Evolutionary conservation across 192 early-diverging fungal species (phyloP), one percentile per base, ranked within the genome.

Genomic region (Linnemannia zychae): DNA sequence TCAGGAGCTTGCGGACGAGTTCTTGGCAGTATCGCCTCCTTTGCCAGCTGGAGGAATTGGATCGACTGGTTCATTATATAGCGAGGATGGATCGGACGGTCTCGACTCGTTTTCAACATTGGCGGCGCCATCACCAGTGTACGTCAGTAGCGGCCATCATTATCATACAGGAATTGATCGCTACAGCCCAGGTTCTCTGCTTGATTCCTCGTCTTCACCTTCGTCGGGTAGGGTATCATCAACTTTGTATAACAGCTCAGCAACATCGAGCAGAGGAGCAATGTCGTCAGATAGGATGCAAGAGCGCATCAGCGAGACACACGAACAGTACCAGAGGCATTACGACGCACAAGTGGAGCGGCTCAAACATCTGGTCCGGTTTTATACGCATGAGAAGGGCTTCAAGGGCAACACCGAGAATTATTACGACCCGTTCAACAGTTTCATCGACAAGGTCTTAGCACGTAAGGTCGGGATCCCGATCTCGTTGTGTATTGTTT

Each of bases 381-480:
- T 88, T 38, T 88, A 86, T 44, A 77, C 75, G 2, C n/a, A 34
- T 33, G 76, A 81, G n/a, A 77, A 81, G 57, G 78, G 73, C 5
- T 88, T 88, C 69, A 76, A 81, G 36, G 87, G 87, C 44, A 88
- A 86, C 73, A 78, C 67, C n/a, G 75, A 86, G 7, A 71, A 79
- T 48, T 86, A 88, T 22, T 88, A 86, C 38, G 84, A 85, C 47
- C 76, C 79, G 3, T 78, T 75, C 75, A 88, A 86, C 77, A 85
- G 78, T 15, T 78, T 88, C 44, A 86, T 88, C 67, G 83, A 86
- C 57, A 79, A 78, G 48, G 83, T 88, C 16, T 36, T 88, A 50
- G 20, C 38, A 9, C 60, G 79, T n/a, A 83, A 78, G 73, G 67
- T 76, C 6, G 87, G 87, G 28, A 88, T 86, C 40, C 84, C 87